A percentile compares a stretch with the other conserved stretches of the same genome.
These are phyloP conservation scores for Tremella yokohamensis DNA, from an alignment of 768 basidiomycete genomes.

Conservation along the genomic window DNA sequence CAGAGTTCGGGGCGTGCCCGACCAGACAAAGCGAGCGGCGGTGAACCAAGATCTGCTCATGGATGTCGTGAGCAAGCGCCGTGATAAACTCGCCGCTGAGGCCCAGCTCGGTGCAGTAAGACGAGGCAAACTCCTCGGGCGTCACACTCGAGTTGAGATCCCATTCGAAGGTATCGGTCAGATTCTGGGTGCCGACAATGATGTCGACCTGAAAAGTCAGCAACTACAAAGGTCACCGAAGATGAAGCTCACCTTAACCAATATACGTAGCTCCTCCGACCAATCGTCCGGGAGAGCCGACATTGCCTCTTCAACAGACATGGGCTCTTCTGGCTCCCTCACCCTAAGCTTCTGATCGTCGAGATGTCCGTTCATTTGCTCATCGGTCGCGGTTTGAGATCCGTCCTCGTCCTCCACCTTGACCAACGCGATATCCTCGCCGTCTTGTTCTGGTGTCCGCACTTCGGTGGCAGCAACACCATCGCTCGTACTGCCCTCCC, in stretches of 20 bases:
- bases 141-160: constrained; percentile 76
- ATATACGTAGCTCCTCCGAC: constrained; percentile 82
- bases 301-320: constrained; percentile 62
- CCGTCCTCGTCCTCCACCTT: constrained; percentile 8
- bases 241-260: constrained; percentile 76
- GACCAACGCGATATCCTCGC: constrained; percentile 11
- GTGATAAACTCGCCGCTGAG: constrained; percentile 92
- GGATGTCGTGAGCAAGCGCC: constrained; percentile 88
- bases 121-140: constrained; percentile 88
- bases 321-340: constrained; percentile 34
- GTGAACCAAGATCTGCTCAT: constrained; percentile 89
- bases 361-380: constrained; percentile 15
- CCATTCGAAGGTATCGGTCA: constrained; percentile 98
- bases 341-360: constrained; percentile 14
- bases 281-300: constrained; percentile 51
- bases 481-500: constrained; percentile 18
- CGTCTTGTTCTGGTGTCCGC: constrained; percentile 1
- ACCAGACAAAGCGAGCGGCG: constrained; percentile 87
- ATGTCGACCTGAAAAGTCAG: constrained; percentile 73
- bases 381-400: constrained; percentile 42
- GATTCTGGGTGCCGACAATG: constrained; percentile 83
- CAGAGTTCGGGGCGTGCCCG: constrained; percentile 78
- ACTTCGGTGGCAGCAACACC: not conserved
- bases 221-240: not conserved
- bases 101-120: constrained; percentile 81